Evolutionary conservation across 805 yeast genomes (phyloP).

Genomic region (Ogataea nitratoaversa): DNA sequence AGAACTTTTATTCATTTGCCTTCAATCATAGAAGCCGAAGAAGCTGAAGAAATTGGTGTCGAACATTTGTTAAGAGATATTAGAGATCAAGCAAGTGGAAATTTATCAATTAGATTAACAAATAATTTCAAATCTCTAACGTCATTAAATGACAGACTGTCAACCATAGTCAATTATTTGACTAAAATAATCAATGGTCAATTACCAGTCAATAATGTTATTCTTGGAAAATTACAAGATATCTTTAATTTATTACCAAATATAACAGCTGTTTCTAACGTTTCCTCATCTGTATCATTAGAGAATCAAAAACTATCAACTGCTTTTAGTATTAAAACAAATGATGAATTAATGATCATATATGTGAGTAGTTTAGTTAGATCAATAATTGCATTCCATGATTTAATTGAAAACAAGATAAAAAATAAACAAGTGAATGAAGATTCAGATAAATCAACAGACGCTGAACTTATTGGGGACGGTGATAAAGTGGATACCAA

Average conservation of each 20-base stretch:
- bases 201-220: slow-evolving; percentile 84
- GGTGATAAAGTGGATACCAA: not conserved
- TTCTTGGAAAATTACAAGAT: slow-evolving; percentile 89
- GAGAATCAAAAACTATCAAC: slow-evolving; percentile 41
- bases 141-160: slow-evolving; percentile 75
- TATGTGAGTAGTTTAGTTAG: slow-evolving; percentile 87
- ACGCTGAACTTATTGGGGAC: too few relatives aligned
- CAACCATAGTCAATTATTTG: slow-evolving; percentile 74
- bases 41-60: slow-evolving; percentile 98
- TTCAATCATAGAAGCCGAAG: slow-evolving; percentile 91
- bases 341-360: slow-evolving; percentile 92
- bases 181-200: slow-evolving; percentile 65
- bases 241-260: slow-evolving; percentile 92
- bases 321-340: slow-evolving; percentile 89
- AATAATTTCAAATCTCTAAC: slow-evolving; percentile 84
- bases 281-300: too few relatives aligned
- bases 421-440: slow-evolving; percentile 57
- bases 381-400: slow-evolving; percentile 94
- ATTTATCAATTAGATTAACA: slow-evolving; percentile 79
- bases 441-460: slow-evolving; percentile 11
- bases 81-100: slow-evolving; percentile 95
- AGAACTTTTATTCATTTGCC: slow-evolving; percentile 93
- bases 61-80: slow-evolving; percentile 93
- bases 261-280: slow-evolving; percentile 34
- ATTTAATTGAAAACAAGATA: slow-evolving; percentile 91